Base-by-base conservation (phyloP, 2,329 filamentous ascomycete genomes). In the Claviceps sp. region DNA sequence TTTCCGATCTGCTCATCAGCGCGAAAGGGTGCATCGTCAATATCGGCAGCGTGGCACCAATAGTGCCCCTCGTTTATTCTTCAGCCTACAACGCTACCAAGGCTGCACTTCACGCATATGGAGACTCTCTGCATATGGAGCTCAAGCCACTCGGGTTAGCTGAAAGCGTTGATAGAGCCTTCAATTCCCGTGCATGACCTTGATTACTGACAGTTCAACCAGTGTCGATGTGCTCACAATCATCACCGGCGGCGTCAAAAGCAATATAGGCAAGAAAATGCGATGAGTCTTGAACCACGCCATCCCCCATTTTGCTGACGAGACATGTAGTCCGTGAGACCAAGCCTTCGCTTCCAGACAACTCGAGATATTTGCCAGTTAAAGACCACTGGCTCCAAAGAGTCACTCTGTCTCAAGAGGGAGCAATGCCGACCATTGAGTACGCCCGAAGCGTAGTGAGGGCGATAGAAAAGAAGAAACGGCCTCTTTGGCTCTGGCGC, bases 11-110 rank as follows among this genome's bases (percentile, higher is more conserved):
- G 30, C 47, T 61, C 24, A 58, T 62, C n/a, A 54, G 50, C 9
- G 56, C 58, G 1, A 49, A 50, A n/a, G 61, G 60, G 14, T 55
- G 54, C 18, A 54, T 63, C 30, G 55, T 59, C 40, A 62, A 62
- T 43, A 59, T 62, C 45, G 59, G 60, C 5, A 59, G 57, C 47
- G 49, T 61, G 13, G 59, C 58, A 4, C 57, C 58, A 8, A 52
- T 62, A 16, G 40, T 57, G 20, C 59, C 60, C 4, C 51, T 57
- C 7, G 52, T 53, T 8, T 61, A 56, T 22, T 40, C 40, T 26
- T 52, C 55, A 14, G 51, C 54, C 20, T 62, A 61, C 49, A 61
- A 61, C 34, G 56, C 58, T 3, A 57, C 50, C 30, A 61, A 61
- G 47, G 59, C 59, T 8, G 59, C 59, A 9, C 50, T 60, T 16